phyloP scores from a whole-genome alignment of 108 stramenopile genomes.

The Licmophora abbreviata region DNA sequence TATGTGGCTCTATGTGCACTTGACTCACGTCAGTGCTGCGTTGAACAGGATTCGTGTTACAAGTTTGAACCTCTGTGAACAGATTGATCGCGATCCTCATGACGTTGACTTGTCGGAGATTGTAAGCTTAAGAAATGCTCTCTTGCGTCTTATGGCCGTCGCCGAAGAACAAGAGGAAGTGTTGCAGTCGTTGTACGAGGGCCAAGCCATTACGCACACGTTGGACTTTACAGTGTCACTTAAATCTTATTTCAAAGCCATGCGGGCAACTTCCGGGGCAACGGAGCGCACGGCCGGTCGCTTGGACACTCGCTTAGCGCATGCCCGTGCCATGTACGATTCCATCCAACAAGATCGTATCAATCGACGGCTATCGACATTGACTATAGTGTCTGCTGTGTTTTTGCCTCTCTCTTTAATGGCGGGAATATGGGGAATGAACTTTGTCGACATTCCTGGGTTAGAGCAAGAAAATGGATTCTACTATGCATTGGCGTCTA shows the following conservation, averaged over 20 bases:
- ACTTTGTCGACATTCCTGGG: conserved; percentile 41
- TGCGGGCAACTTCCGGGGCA: conserved; percentile 29
- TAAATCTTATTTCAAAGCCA: too few species aligned
- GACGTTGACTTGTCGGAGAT: conserved; percentile 28
- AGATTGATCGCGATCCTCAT: conserved; percentile 22
- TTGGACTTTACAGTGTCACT: conserved; percentile 30
- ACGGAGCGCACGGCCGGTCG: conserved; percentile 34
- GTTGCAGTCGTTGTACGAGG: neutral
- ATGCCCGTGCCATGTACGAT: conserved; percentile 25
- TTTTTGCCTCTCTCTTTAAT: conserved; percentile 44
- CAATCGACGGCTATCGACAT: conserved; percentile 27
- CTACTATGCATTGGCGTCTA: conserved; percentile 15
- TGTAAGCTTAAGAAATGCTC: conserved; percentile 26
- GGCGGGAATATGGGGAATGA: conserved; percentile 45
- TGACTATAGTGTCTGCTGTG: conserved; percentile 35
- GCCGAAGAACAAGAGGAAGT: conserved; percentile 42
- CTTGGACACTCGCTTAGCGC: conserved; percentile 37
- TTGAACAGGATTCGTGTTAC: conserved; percentile 22
- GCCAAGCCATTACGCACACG: conserved; percentile 25
- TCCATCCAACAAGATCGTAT: conserved; percentile 27
- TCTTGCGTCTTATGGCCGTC: conserved; percentile 27
- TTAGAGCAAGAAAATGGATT: conserved; percentile 27
- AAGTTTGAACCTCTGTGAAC: conserved; percentile 27
- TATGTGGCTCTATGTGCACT: conserved; percentile 36
- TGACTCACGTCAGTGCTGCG: conserved; percentile 27